phyloP scores from a whole-genome alignment of 306 rosid genomes.

The Datisca glomerata region DNA sequence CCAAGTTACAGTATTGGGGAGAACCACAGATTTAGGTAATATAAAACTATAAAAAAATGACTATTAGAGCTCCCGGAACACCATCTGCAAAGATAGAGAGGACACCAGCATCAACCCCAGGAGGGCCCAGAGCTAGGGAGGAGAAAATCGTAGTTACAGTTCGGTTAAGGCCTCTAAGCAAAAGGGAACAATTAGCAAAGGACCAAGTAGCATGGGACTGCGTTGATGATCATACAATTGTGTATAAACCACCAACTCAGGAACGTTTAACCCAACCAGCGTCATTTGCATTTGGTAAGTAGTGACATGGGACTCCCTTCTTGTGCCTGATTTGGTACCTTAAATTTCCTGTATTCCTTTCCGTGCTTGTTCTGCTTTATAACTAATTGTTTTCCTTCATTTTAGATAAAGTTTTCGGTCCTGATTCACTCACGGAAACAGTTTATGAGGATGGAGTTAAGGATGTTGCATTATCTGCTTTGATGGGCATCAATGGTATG shows the following conservation, averaged over 20 bases:
- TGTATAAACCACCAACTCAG: constrained; percentile 44
- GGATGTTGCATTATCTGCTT: constrained; percentile 79
- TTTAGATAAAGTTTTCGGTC: constrained; percentile 90
- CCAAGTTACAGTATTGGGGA: too few species aligned
- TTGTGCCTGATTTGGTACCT: not conserved
- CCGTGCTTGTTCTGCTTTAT: not conserved
- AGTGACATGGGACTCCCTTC: constrained; percentile 1
- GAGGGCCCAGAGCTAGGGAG: constrained; percentile 60
- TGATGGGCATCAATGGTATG: constrained; percentile 98
- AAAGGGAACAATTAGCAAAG: constrained; percentile 75
- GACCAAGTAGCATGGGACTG: constrained; percentile 99
- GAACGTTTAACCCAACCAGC: constrained; percentile 64
- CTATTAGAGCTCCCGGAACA: constrained; percentile 79
- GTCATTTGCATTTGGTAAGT: constrained; percentile 79
- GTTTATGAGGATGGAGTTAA: constrained; percentile 98
- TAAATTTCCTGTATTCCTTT: not conserved
- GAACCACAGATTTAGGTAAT: not conserved
- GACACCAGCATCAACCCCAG: constrained; percentile 80
- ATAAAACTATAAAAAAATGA: constrained; percentile 55
- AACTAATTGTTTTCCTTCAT: constrained; percentile 8
- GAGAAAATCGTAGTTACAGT: constrained; percentile 97
- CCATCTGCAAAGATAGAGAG: constrained; percentile 83
- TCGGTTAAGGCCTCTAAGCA: constrained; percentile 78
- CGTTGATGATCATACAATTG: constrained; percentile 54
- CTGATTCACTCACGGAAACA: constrained; percentile 47